These are phyloP conservation scores for Neotropicomus parvogracilis DNA, from an alignment of 1,284 basidiomycete genomes.

Conservation along the genomic window DNA sequence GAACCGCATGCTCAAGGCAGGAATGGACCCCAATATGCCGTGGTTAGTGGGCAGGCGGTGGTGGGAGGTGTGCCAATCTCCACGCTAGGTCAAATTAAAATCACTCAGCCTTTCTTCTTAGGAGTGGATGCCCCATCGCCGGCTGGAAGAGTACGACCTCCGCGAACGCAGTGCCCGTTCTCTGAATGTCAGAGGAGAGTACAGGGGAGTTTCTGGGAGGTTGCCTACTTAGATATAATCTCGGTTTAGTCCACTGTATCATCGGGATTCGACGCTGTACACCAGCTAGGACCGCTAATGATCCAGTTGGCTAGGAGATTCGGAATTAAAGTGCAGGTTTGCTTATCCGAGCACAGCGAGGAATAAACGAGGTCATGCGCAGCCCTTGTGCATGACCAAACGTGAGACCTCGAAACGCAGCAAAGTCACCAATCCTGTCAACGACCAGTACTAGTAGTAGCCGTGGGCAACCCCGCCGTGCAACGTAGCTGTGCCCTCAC, in stretches of 20 bases:
- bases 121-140: conserved; percentile 59
- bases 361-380: conserved; percentile 24
- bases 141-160: conserved; percentile 48
- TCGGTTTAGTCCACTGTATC: conserved; percentile 2
- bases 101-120: conserved; percentile 30
- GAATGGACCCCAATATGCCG: conserved; percentile 56
- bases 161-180: conserved; percentile 38
- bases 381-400: conserved; percentile 14
- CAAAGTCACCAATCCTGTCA: too few relatives aligned
- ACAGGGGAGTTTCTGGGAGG: conserved; percentile 37
- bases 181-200: conserved; percentile 37
- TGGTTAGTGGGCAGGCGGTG: conserved; percentile 61
- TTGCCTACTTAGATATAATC: conserved; percentile 27
- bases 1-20: conserved; percentile 73
- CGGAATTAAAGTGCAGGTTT: conserved; percentile 1
- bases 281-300: neutral
- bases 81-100: conserved; percentile 18
- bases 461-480: neutral
- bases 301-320: neutral
- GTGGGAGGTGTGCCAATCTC: conserved; percentile 66
- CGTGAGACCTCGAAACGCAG: conserved; percentile 11
- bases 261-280: neutral
- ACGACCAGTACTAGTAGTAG: too few relatives aligned
- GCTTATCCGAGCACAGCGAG: conserved; percentile 16
- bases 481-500: conserved; percentile 1